Evolutionary conservation across 2,329 filamentous ascomycete genomes (phyloP), one percentile per base, ranked within the genome.

Genomic region (Pestalotiopsis sp.): DNA sequence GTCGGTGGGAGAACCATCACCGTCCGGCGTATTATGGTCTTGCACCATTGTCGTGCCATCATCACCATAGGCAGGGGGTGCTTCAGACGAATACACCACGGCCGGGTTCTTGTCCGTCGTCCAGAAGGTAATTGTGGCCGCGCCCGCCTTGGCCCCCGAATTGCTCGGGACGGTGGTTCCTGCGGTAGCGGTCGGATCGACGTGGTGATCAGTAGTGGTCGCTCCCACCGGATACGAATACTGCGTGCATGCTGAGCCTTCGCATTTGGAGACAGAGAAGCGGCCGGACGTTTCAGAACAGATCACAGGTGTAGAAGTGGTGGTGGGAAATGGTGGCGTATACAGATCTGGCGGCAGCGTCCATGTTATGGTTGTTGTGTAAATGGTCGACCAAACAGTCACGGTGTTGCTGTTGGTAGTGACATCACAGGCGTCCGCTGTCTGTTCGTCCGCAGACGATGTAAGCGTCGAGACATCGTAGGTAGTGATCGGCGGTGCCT

Each of bases 61-160:
- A 25, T 74, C 72, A 60, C 79, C 80, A 70, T 84, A 86, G 70
- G 76, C 71, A 0, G 84, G 84, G 4, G 79, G 76, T 4, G 74
- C 69, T 17, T 81, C 76, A 2, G 81, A 78, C 1, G 82, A 74
- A 69, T 80, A 82, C 2, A 87, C 80, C 17, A 87, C 84, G 9
- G 83, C 81, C 0, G 86, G 86, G 67, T 88, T 88, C 74, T 87
- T 88, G 73, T 87, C 86, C 3, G 86, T 87, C 2, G 85, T 87
- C 64, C 85, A 74, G 61, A 86, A 83, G 3, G 82, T 85, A 61
- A 85, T 72, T 5, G 81, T 82, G 31, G 72, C 52, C 49, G 59
- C 63, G 31, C 72, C 64, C 17, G 12, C 23, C 25, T 27, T 27
- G 5, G 12, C 49, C n/a, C 20, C 71, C 41, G 70, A 71, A 61